A percentile compares a stretch with the other conserved stretches of the same genome.
Conservation (phyloP, 2,329 filamentous ascomycete species). For the Gremmenia infestans region DNA sequence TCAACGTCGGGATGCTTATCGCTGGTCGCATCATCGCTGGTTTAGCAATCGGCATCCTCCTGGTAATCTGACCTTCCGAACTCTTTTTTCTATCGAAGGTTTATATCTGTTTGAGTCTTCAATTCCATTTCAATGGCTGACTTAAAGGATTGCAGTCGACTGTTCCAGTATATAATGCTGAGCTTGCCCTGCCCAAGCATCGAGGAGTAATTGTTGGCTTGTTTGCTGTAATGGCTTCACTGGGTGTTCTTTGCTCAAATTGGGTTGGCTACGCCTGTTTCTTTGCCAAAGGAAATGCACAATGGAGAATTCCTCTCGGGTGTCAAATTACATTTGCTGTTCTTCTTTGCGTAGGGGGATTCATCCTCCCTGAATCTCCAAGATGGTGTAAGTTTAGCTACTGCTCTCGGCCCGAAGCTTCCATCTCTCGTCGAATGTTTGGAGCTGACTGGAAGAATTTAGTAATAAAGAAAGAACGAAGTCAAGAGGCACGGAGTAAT, state of each 20-base stretch:
- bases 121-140: too few species aligned
- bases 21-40: conserved; percentile 43
- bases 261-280: conserved; percentile 23
- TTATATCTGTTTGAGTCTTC: too few species aligned
- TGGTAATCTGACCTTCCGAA: conserved; percentile 6
- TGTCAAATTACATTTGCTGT: conserved; percentile 24
- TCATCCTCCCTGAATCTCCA: conserved; percentile 13
- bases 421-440: too few species aligned
- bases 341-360: conserved; percentile 12
- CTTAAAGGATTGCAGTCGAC: conserved; percentile 21
- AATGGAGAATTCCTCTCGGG: conserved; percentile 24
- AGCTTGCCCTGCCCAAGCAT: conserved; percentile 17
- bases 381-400: conserved; percentile 5
- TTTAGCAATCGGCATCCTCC: conserved; percentile 41
- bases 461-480: too few species aligned
- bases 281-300: conserved; percentile 18
- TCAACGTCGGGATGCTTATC: conserved; percentile 37
- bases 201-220: conserved; percentile 22
- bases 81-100: too few species aligned
- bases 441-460: too few species aligned
- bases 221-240: conserved; percentile 22
- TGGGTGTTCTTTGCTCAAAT: conserved; percentile 19
- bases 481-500: too few species aligned
- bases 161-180: conserved; percentile 41
- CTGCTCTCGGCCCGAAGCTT: too few species aligned